Evolutionary conservation across 257 asterid genomes (phyloP).

Genomic region (Paraleonurus japonicus): DNA sequence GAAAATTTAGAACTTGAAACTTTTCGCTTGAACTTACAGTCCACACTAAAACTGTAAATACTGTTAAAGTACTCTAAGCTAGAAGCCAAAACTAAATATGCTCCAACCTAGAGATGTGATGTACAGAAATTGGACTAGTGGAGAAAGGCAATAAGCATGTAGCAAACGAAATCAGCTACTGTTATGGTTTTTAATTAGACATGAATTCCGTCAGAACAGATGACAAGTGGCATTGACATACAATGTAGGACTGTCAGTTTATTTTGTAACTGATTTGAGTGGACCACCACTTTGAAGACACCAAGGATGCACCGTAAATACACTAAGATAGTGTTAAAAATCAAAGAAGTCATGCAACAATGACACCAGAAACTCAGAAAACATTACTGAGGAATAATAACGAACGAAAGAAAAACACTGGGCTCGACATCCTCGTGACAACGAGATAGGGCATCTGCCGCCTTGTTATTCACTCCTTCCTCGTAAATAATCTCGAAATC

Average conservation of each 20-base stretch:
- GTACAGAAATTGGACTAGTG: not conserved
- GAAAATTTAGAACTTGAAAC: not conserved
- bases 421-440: too few relatives aligned
- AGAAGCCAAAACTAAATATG: constrained; percentile 2
- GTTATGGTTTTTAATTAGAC: constrained; percentile 3
- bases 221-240: not conserved
- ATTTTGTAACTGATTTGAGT: not conserved
- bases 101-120: not conserved
- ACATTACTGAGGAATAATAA: too few relatives aligned
- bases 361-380: too few relatives aligned
- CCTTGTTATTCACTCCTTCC: too few relatives aligned
- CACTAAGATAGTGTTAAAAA: too few relatives aligned
- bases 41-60: constrained; percentile 6
- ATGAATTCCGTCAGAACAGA: constrained; percentile 1
- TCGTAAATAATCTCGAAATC: too few relatives aligned
- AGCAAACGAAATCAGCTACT: constrained; percentile 8
- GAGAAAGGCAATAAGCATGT: not conserved
- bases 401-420: too few relatives aligned
- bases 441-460: too few relatives aligned
- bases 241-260: not conserved
- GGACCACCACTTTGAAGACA: not conserved
- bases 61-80: not conserved
- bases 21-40: constrained; percentile 8
- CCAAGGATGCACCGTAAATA: not conserved
- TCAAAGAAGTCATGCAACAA: too few relatives aligned